These are phyloP conservation scores for Castanea mollissima DNA, from an alignment of 306 rosid species.

Conservation along the genomic window DNA sequence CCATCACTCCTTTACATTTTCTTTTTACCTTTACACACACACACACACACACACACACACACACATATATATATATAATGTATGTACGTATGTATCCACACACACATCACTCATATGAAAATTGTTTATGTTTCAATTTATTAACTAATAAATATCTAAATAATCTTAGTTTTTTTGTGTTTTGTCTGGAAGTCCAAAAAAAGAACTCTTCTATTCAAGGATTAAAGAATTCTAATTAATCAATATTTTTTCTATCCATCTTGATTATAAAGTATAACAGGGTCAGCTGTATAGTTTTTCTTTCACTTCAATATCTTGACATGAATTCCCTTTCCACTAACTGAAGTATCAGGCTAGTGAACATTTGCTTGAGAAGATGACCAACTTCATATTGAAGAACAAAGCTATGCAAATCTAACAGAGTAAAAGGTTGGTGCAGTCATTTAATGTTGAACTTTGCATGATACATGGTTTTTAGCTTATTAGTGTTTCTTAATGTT, in stretches of 20 bases:
- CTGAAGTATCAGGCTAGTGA: conserved; percentile 80
- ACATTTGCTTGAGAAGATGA: conserved; percentile 73
- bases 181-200: background rate
- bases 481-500: background rate
- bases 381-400: conserved; percentile 73
- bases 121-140: no score
- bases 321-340: conserved; percentile 24
- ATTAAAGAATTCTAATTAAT: no score
- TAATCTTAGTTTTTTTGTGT: conserved; percentile 1
- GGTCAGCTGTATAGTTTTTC: background rate
- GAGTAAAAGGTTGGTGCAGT: conserved; percentile 61
- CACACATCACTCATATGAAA: background rate
- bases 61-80: no score
- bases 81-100: background rate
- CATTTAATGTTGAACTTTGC: conserved; percentile 22
- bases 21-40: background rate
- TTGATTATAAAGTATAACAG: no score
- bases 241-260: no score
- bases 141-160: no score
- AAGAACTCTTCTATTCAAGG: background rate
- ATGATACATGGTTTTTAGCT: conserved; percentile 1
- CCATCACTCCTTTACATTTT: no score
- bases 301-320: conserved; percentile 4
- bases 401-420: conserved; percentile 90
- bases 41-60: no score